Evolutionary conservation across 495 filamentous ascomycete genomes (phyloP), one percentile per base, ranked within the genome.

Genomic region (Geoglossum glabrum): DNA sequence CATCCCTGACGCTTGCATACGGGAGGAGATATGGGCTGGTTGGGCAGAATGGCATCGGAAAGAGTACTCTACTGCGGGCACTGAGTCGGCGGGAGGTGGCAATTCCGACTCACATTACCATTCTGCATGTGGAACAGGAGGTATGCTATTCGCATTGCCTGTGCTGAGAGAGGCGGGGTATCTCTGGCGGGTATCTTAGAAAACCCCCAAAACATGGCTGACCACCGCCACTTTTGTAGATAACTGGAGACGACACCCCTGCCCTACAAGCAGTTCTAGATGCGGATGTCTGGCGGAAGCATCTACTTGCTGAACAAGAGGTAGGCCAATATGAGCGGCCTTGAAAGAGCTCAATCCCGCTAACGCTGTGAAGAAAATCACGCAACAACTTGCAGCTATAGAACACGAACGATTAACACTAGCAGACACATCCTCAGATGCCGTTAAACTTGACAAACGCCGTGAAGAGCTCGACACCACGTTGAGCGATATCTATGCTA

Each of bases 21-120:
- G 88, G 93, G 36, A 83, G 88, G 63, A 83, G 92, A 57, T 99
- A 97, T 71, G 93, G 92, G 81, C 77, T 97, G 54, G 92, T 97
- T 57, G 92, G 92, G 75, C 84, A 96, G 73, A 99, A 99, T 77
- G 92, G 92, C 88, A 90, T 99, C 58, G 92, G 92, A 76, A 99
- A 99, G 79, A 89, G 84, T 71, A 99, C 92, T 15, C 74, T 99
- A 55, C 77, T 99, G 54, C 76, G 90, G 51, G 92, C 93, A 9
- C 72, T 99, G 59, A 94, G 90, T 62, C 81, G 89, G 62, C 80
- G 92, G 85, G 92, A 99, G 66, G 75, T 99, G 51, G 77, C 92
- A 10, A 85, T 99, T 68, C 92, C 92, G 17, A 90, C 83, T 0
- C 93, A 99, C 64, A 97, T 99, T 55, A 95, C 92, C 17, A 99